A percentile compares a stretch with the other conserved stretches of the same genome.
phyloP scores from a whole-genome alignment of 352 stramenopile genomes.

The Globisporangium paroecandrum region DNA sequence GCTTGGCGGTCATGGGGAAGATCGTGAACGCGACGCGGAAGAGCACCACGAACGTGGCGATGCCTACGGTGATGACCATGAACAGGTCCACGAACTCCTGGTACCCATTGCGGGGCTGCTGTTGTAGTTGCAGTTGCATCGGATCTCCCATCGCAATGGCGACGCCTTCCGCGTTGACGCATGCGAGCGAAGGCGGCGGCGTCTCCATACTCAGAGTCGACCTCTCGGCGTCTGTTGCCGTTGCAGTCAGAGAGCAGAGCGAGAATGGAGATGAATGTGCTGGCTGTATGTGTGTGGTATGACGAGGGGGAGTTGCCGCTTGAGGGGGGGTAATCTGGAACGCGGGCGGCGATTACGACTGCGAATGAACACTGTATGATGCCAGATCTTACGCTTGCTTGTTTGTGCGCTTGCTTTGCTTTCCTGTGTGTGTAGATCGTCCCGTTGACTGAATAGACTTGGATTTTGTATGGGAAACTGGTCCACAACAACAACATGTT shows the following conservation, averaged over 20 bases:
- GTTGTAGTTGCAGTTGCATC: neutral
- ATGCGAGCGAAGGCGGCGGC: neutral
- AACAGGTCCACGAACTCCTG: constrained; percentile 57
- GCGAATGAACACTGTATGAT: neutral
- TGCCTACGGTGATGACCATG: constrained; percentile 58
- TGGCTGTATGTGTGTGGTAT: no score
- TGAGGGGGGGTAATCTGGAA: constrained; percentile 1
- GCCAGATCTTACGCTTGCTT: neutral
- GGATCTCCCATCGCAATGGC: neutral
- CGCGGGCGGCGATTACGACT: constrained; percentile 5
- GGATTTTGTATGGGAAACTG: neutral
- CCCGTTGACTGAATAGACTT: neutral
- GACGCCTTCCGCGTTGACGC: neutral
- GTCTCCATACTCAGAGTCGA: neutral
- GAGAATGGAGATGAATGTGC: neutral
- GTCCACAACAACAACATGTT: neutral
- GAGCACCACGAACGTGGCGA: constrained; percentile 63
- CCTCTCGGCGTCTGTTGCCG: neutral
- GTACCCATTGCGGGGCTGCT: constrained; percentile 13
- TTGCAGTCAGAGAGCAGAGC: neutral
- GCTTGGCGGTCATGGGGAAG: constrained; percentile 26
- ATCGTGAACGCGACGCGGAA: constrained; percentile 58
- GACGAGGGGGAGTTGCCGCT: neutral
- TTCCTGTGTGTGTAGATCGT: neutral
- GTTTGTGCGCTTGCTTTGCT: neutral